These are phyloP conservation scores for Mitragyna speciosa DNA, from an alignment of 257 asterid genomes.

Conservation along the genomic window DNA sequence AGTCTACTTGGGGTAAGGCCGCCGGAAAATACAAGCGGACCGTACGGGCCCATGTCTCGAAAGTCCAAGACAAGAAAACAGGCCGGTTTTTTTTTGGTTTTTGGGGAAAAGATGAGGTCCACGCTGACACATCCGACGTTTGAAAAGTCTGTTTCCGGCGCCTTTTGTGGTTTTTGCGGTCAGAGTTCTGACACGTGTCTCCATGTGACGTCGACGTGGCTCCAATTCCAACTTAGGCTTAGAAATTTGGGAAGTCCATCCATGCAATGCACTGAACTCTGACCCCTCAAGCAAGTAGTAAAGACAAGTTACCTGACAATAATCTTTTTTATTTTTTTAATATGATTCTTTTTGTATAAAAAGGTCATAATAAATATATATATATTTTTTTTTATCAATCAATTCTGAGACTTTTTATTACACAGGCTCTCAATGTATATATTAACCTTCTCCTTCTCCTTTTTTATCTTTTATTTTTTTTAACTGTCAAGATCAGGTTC, in stretches of 20 bases:
- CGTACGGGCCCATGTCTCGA: constrained; percentile 37
- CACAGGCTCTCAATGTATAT: too few species aligned
- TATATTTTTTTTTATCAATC: too few species aligned
- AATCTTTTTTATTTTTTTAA: too few species aligned
- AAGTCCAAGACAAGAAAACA: constrained; percentile 32
- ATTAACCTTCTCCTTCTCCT: too few species aligned
- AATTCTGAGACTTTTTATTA: too few species aligned
- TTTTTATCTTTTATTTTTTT: too few species aligned
- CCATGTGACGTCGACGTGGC: constrained; percentile 41
- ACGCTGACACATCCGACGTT: constrained; percentile 22
- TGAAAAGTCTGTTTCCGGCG: constrained; percentile 16
- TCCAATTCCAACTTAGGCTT: constrained; percentile 7
- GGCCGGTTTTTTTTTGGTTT: constrained; percentile 24
- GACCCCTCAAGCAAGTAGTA: too few species aligned
- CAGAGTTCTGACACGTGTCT: constrained; percentile 34
- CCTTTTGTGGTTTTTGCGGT: constrained; percentile 18
- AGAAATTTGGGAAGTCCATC: constrained; percentile 1
- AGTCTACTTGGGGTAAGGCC: not conserved
- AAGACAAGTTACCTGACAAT: too few species aligned
- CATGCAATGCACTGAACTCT: too few species aligned
- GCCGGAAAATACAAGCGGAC: constrained; percentile 36
- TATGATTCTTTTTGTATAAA: too few species aligned
- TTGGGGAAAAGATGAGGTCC: not conserved
- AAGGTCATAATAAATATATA: too few species aligned
- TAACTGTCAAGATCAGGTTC: too few species aligned